Base-by-base conservation (phyloP, 208 protist species). In the Acanthamoeba sp. region DNA sequence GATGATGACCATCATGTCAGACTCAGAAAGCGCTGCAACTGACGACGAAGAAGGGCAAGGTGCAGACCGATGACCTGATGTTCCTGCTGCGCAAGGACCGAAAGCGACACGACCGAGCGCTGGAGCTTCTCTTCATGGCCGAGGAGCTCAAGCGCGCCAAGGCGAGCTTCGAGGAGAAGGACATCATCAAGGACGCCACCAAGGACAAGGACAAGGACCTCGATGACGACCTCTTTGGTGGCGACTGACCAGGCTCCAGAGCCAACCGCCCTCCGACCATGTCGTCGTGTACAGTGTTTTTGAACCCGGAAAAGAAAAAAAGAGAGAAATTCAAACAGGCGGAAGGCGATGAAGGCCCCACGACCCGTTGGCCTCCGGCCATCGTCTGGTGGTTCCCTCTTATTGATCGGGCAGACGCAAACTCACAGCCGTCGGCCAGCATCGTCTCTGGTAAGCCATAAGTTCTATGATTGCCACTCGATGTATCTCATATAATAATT, bases 11-110 rank as follows among this genome's bases (percentile, higher is more conserved):
- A 52, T 57, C 36, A 55, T 9, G 7, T 18, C 40, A 90, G 82
- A 90, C 82, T 2, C 82, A 66, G 14, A 90, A 95, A 71, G 91
- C 93, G 40, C 78, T 93, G 27, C 91, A 95, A 62, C 48, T 94
- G 20, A 92, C 71, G 40, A 82, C 76, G 27, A 95, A 95, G 73
- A 84, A 91, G 57, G 95, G 93, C 29, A 93, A 95, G 69, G 82
- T 96, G 59, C 93, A 95, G 90, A 96, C 95, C 27, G 95, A 96
- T 22, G 95, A 96, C 82, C 71, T 96, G 18, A 88, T 96, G 64
- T 96, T 95, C 32, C 36, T 91, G 1, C 50, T 96, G 27, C 55
- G 95, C 85, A 96, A 96, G 45, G 95, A 96, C 71, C 52, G 48
- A 34, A 96, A 96, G 76, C 76, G 94, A 32, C 94, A 95, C 52